Conservation (phyloP, 768 basidiomycete species). For the Naganishia antarctica region DNA sequence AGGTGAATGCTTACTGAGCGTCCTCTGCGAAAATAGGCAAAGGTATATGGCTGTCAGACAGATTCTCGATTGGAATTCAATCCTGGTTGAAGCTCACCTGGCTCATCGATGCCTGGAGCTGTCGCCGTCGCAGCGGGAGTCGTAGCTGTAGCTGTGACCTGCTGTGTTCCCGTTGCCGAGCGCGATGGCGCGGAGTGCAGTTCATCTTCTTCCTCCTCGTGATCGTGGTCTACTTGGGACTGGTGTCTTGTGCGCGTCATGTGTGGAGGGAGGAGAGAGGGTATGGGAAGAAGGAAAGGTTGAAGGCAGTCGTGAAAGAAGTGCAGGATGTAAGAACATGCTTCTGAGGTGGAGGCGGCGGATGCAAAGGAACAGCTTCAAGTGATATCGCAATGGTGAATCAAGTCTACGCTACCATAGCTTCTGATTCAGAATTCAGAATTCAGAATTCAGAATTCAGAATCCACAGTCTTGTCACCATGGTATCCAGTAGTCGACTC, state of each 20-base stretch:
- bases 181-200: not conserved
- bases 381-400: no score
- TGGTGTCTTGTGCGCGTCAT: conserved; percentile 11
- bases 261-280: not conserved
- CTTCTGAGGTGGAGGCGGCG: no score
- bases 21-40: conserved; percentile 2
- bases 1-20: conserved; percentile 5
- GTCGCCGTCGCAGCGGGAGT: conserved; percentile 8
- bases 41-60: no score
- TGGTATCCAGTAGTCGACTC: not conserved
- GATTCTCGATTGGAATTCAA: no score
- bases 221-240: not conserved
- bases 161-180: conserved; percentile 1
- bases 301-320: not conserved
- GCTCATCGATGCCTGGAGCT: conserved; percentile 7
- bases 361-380: no score
- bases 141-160: not conserved
- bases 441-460: no score
- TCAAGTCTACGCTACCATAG: no score
- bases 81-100: not conserved
- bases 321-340: no score
- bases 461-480: no score
- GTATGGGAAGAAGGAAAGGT: not conserved
- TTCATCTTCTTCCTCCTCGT: conserved; percentile 7
- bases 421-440: no score